phyloP scores from a whole-genome alignment of 768 basidiomycete genomes.

The Lactarius akahatsu region DNA sequence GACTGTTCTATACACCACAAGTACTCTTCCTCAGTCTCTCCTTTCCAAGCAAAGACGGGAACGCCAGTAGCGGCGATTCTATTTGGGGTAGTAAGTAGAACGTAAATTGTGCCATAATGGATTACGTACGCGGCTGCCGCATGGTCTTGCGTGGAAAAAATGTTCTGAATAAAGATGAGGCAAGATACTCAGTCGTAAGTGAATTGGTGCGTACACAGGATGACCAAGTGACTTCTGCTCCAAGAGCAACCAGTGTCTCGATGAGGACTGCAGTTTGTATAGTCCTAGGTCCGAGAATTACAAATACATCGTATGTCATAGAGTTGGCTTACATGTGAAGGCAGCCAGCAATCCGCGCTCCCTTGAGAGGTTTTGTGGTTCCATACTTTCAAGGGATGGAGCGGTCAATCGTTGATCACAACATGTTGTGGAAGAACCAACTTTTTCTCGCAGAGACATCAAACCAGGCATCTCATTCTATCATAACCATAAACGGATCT shows the following conservation, averaged over 20 bases:
- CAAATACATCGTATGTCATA: slow-evolving; percentile 15
- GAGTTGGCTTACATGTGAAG: slow-evolving; percentile 77
- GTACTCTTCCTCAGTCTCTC: slow-evolving; percentile 99
- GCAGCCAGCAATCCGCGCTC: slow-evolving; percentile 95
- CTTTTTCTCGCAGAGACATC: slow-evolving; percentile 90
- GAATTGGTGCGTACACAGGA: slow-evolving; percentile 69
- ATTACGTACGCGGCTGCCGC: slow-evolving; percentile 87
- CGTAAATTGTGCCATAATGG: not conserved
- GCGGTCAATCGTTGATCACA: slow-evolving; percentile 21
- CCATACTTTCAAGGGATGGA: slow-evolving; percentile 56
- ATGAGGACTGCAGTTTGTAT: slow-evolving; percentile 99
- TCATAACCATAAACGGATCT: slow-evolving; percentile 9
- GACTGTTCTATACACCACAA: slow-evolving; percentile 98
- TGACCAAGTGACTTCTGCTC: slow-evolving; percentile 98
- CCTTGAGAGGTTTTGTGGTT: slow-evolving; percentile 80
- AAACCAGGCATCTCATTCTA: slow-evolving; percentile 95
- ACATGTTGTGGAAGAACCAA: slow-evolving; percentile 36
- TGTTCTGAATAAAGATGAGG: slow-evolving; percentile 63
- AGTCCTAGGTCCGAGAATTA: slow-evolving; percentile 58
- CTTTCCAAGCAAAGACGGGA: slow-evolving; percentile 99
- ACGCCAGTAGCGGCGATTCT: slow-evolving; percentile 98
- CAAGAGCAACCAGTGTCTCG: slow-evolving; percentile 92
- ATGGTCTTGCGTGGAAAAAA: slow-evolving; percentile 99
- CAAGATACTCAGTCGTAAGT: not conserved
- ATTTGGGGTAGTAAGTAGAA: slow-evolving; percentile 17